phyloP scores from a whole-genome alignment of 2,329 filamentous ascomycete genomes.

The Aspergillus chevalieri region DNA sequence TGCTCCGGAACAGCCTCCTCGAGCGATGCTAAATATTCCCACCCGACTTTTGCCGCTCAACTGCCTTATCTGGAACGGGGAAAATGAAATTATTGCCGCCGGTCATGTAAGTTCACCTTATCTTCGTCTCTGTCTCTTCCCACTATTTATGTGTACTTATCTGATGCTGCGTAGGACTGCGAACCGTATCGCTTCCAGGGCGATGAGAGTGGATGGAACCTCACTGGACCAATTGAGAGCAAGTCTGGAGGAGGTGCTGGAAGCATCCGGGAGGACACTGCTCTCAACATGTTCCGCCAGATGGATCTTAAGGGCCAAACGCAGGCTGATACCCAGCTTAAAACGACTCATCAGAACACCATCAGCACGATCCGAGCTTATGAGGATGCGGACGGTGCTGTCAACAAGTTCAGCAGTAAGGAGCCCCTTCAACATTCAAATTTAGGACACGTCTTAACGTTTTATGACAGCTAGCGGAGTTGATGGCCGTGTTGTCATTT shows the following conservation, averaged over 20 bases:
- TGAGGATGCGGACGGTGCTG: constrained; percentile 56
- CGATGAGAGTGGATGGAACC: constrained; percentile 71
- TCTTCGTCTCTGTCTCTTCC: background rate
- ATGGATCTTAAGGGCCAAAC: constrained; percentile 96
- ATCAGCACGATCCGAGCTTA: constrained; percentile 78
- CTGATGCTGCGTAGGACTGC: constrained; percentile 45
- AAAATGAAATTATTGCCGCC: constrained; percentile 89
- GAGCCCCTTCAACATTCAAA: constrained; percentile 3
- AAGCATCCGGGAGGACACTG: constrained; percentile 74
- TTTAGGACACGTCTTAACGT: constrained; percentile 13
- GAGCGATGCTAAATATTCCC: constrained; percentile 80
- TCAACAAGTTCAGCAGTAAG: constrained; percentile 84
- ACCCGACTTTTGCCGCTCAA: constrained; percentile 90
- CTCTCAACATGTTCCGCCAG: constrained; percentile 95
- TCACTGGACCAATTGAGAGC: constrained; percentile 72
- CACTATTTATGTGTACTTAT: background rate
- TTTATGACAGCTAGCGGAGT: constrained; percentile 63
- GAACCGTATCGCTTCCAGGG: constrained; percentile 89
- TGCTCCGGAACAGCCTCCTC: constrained; percentile 81
- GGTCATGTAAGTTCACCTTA: constrained; percentile 59
- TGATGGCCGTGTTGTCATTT: constrained; percentile 75
- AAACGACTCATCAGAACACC: constrained; percentile 95
- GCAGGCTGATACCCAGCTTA: constrained; percentile 88
- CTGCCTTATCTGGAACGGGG: constrained; percentile 84
- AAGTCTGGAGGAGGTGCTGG: constrained; percentile 58